Percentiles rank a stretch among this genome's conserved stretches.
phyloP scores from a whole-genome alignment of 768 basidiomycete genomes.

The Cystoderma amianthinum region DNA sequence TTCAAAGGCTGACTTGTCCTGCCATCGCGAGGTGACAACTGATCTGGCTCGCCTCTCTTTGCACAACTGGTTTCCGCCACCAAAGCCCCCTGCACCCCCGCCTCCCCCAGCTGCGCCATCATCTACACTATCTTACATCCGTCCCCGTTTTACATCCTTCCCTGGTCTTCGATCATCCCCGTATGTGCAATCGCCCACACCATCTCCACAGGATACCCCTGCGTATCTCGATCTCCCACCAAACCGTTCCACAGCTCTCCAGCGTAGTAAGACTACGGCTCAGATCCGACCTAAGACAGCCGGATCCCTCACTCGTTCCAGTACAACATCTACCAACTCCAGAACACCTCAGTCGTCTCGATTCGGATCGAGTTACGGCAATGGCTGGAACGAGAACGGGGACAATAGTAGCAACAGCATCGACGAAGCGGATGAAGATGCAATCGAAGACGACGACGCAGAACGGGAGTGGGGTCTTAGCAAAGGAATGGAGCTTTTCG shows the following conservation, averaged over 20 bases:
- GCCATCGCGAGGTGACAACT: slow-evolving; percentile 68
- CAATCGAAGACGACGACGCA: slow-evolving; percentile 31
- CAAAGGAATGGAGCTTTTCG: slow-evolving; percentile 83
- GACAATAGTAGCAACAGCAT: slow-evolving; percentile 64
- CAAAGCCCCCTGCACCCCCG: slow-evolving; percentile 58
- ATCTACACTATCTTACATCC: slow-evolving; percentile 69
- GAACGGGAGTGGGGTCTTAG: slow-evolving; percentile 70
- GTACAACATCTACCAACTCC: slow-evolving; percentile 32
- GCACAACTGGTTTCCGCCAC: slow-evolving; percentile 85
- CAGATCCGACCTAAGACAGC: slow-evolving; percentile 40
- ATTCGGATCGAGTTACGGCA: slow-evolving; percentile 45
- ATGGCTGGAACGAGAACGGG: slow-evolving; percentile 48
- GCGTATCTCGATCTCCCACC: slow-evolving; percentile 59
- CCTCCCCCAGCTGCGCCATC: slow-evolving; percentile 43
- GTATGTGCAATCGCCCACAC: slow-evolving; percentile 28
- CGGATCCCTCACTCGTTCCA: slow-evolving; percentile 41
- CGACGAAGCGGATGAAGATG: slow-evolving; percentile 60
- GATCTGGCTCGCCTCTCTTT: slow-evolving; percentile 81
- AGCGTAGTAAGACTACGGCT: slow-evolving; percentile 43
- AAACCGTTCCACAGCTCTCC: slow-evolving; percentile 42
- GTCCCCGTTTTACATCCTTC: slow-evolving; percentile 73
- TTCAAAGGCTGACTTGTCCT: slow-evolving; percentile 78
- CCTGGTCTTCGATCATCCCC: slow-evolving; percentile 60
- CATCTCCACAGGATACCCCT: slow-evolving; percentile 44
- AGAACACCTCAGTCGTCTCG: slow-evolving; percentile 49